Evolutionary conservation across 345 rosid species (phyloP).

Genomic region (Geranium brycei): DNA sequence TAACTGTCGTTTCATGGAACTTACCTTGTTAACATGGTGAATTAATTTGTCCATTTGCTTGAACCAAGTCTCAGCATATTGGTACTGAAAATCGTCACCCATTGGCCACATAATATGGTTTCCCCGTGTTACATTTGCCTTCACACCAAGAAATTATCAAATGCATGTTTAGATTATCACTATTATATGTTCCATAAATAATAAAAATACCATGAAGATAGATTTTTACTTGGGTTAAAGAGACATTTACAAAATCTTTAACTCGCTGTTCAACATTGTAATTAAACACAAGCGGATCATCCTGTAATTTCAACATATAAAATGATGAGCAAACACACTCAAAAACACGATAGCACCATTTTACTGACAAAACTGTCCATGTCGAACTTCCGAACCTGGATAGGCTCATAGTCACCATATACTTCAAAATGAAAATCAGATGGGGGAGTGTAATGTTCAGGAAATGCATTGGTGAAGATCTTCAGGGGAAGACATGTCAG

Average conservation of each 20-base stretch:
- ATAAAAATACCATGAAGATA: background rate
- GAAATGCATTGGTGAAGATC: conserved; percentile 71
- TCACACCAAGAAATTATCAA: background rate
- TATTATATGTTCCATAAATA: too few relatives aligned
- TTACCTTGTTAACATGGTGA: conserved; percentile 80
- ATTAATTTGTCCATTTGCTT: conserved; percentile 83
- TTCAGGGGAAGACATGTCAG: conserved; percentile 18
- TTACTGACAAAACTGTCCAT: background rate
- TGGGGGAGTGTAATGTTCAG: conserved; percentile 61
- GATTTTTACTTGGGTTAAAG: conserved; percentile 45
- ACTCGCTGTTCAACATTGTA: conserved; percentile 52
- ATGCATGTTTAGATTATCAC: background rate
- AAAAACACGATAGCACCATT: background rate
- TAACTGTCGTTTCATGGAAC: background rate
- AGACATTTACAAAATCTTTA: conserved; percentile 45
- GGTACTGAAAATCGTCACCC: conserved; percentile 93
- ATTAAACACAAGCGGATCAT: conserved; percentile 41
- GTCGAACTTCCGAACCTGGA: conserved; percentile 37
- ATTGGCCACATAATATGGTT: conserved; percentile 94
- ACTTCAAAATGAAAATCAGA: conserved; percentile 62
- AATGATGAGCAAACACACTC: background rate
- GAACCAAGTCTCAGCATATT: conserved; percentile 89
- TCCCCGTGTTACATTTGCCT: conserved; percentile 69
- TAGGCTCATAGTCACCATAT: conserved; percentile 28
- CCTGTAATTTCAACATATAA: conserved; percentile 29